phyloP scores from a whole-genome alignment of 1,139 yeast genomes.

The Diutina mesorugosa region DNA sequence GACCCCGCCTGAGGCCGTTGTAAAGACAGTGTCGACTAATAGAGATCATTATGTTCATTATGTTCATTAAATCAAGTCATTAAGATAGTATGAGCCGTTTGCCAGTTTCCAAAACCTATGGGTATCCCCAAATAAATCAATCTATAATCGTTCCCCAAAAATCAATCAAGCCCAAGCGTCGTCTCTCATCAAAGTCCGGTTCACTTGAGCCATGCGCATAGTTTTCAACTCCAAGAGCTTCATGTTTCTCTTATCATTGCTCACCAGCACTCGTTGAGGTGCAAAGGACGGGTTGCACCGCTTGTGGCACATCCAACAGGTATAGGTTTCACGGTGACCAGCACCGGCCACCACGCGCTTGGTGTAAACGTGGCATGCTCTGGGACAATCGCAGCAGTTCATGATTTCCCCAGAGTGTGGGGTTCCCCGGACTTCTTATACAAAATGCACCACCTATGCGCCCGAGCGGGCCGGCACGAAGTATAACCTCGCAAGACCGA shows the following conservation, averaged over 20 bases:
- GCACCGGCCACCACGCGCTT: neutral
- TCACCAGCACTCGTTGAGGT: neutral
- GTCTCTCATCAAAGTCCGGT: neutral
- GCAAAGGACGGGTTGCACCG: conserved; percentile 2
- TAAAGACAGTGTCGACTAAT: neutral
- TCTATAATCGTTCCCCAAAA: neutral
- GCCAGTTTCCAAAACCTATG: neutral
- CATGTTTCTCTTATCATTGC: neutral
- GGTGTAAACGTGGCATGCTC: neutral
- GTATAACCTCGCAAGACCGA: neutral
- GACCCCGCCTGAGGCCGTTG: neutral
- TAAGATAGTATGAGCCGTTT: neutral
- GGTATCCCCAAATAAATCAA: neutral
- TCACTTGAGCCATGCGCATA: neutral
- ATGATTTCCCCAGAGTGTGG: neutral
- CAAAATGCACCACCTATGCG: neutral
- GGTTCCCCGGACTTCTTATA: conserved; percentile 1
- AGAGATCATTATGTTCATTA: neutral
- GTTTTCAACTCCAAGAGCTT: neutral
- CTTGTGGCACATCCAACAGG: conserved; percentile 2
- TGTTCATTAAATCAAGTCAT: neutral
- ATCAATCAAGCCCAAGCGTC: conserved; percentile 1
- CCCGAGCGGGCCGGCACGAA: neutral
- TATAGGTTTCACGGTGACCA: neutral
- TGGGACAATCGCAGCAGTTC: conserved; percentile 1